A percentile compares a stretch with the other conserved stretches of the same genome.
Evolutionary conservation across 2,329 filamentous ascomycete species (phyloP).

Genomic region (Penicillium sp.): DNA sequence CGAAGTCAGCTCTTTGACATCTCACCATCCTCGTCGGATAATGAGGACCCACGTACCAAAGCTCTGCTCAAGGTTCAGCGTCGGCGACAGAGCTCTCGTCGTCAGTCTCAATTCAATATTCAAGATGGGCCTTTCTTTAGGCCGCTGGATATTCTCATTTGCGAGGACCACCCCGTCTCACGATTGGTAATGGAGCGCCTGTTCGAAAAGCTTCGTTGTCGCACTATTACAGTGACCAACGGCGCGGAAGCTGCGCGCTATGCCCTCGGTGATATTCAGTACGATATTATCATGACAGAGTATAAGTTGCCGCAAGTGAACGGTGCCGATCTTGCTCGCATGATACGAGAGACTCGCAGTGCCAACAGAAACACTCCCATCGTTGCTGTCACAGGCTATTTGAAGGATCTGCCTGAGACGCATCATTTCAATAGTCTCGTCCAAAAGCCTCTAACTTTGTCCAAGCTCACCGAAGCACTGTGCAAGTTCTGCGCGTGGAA

Average conservation of each 20-base stretch:
- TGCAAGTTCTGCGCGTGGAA: constrained; percentile 92
- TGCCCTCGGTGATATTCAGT: constrained; percentile 95
- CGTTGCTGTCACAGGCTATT: constrained; percentile 91
- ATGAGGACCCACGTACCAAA: constrained; percentile 89
- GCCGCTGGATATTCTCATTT: constrained; percentile 90
- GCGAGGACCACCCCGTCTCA: constrained; percentile 96
- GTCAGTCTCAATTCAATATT: constrained; percentile 86
- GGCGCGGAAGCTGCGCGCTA: constrained; percentile 91
- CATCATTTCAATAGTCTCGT: constrained; percentile 96
- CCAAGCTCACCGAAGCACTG: constrained; percentile 85
- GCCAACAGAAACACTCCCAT: constrained; percentile 93
- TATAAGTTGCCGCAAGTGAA: constrained; percentile 94
- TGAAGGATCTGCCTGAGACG: constrained; percentile 93
- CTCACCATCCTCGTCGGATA: constrained; percentile 96
- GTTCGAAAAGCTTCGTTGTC: constrained; percentile 89
- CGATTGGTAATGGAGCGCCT: constrained; percentile 98
- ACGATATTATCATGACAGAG: constrained; percentile 98
- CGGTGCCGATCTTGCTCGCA: constrained; percentile 90
- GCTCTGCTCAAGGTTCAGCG: constrained; percentile 88
- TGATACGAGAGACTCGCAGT: constrained; percentile 97
- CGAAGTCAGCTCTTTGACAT: constrained; percentile 94
- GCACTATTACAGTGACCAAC: constrained; percentile 87
- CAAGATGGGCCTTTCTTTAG: constrained; percentile 83
- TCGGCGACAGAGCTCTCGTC: constrained; percentile 89
- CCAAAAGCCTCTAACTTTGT: constrained; percentile 92